Conservation (phyloP, 768 basidiomycete species). For the Pleurotus eryngii region DNA sequence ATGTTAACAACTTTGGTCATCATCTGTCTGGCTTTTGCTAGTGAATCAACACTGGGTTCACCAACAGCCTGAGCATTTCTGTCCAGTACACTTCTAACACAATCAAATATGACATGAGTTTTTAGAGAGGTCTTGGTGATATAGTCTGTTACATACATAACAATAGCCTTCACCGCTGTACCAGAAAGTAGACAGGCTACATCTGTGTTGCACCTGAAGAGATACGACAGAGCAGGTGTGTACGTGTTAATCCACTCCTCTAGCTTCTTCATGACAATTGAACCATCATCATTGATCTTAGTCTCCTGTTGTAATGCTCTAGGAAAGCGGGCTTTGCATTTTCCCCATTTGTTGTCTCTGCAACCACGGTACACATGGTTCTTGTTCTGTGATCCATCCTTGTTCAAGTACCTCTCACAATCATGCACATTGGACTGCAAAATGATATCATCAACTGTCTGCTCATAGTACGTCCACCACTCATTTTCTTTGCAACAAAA, state of each 20-base stretch:
- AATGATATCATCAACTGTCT: conserved; percentile 26
- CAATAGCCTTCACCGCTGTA: conserved; percentile 28
- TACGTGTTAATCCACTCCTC: conserved; percentile 30
- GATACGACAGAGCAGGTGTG: conserved; percentile 20
- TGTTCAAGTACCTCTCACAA: conserved; percentile 14
- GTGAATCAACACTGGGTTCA: neutral
- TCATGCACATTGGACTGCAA: conserved; percentile 25
- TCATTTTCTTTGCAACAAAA: conserved; percentile 12
- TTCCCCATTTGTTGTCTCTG: neutral
- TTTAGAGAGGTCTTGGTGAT: conserved; percentile 26
- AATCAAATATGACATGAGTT: conserved; percentile 23
- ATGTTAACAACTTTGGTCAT: conserved; percentile 26
- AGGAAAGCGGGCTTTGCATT: conserved; percentile 27
- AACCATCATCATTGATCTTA: conserved; percentile 21
- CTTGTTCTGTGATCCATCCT: conserved; percentile 14
- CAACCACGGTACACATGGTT: neutral
- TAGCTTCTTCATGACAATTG: conserved; percentile 20
- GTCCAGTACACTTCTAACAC: conserved; percentile 12
- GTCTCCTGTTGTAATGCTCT: conserved; percentile 8
- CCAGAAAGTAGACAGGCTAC: conserved; percentile 28
- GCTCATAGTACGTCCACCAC: conserved; percentile 14
- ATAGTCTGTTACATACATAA: conserved; percentile 31
- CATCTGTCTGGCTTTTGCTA: conserved; percentile 17
- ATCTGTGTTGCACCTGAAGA: conserved; percentile 30
- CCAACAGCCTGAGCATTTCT: neutral